phyloP scores from a whole-genome alignment of 331 rosid genomes.

The Rhamnella rubrinervis region DNA sequence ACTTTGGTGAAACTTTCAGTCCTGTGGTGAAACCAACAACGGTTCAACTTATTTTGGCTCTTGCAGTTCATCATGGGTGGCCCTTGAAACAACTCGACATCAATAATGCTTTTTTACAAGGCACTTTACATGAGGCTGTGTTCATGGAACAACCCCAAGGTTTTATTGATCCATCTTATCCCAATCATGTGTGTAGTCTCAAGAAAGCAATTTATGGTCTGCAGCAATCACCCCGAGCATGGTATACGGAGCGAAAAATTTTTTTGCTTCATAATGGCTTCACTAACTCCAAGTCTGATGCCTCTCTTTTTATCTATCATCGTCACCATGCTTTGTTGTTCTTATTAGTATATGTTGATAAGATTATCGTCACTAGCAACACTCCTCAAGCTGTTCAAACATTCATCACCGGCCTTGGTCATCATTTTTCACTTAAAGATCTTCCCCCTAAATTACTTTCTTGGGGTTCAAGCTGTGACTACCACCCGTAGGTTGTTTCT shows the following conservation, averaged over 20 bases:
- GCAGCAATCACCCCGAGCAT: neutral
- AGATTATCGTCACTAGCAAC: no score
- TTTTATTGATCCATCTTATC: neutral
- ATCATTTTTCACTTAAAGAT: no score
- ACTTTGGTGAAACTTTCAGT: neutral
- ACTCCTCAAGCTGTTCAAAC: no score
- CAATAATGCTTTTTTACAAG: neutral
- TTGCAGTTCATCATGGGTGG: neutral
- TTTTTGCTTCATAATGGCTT: neutral
- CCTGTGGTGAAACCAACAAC: neutral
- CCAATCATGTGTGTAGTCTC: neutral
- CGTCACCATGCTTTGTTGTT: no score
- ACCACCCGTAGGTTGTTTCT: no score
- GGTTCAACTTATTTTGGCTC: neutral
- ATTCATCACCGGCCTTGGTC: no score
- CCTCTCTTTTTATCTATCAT: no score
- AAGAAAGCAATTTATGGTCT: neutral
- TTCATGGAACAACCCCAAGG: neutral
- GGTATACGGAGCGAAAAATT: neutral
- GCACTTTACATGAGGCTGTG: neutral
- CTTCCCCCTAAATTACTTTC: no score
- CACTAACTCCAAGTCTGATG: no score
- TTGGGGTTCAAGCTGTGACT: no score
- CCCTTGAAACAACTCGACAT: neutral
- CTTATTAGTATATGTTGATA: no score